These are phyloP conservation scores for Nigrospora oryzae DNA, from an alignment of 2,329 filamentous ascomycete species.

Conservation along the genomic window DNA sequence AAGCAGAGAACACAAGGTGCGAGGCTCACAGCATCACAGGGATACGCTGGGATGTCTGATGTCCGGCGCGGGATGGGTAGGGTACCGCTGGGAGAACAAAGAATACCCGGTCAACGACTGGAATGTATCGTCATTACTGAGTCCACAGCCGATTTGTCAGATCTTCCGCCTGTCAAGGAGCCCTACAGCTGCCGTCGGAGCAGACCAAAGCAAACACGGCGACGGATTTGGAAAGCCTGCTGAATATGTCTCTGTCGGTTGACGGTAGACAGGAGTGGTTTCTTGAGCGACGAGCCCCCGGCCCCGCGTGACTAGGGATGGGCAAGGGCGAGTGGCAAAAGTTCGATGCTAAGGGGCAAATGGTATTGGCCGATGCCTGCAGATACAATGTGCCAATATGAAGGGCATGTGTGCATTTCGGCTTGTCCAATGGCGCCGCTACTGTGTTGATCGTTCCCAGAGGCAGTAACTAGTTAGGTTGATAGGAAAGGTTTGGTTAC, in stretches of 20 bases:
- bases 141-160: slow-evolving; percentile 7
- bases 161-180: slow-evolving; percentile 2
- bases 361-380: no score
- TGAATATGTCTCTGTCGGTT: slow-evolving; percentile 9
- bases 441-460: no score
- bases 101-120: slow-evolving; percentile 5
- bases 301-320: not conserved
- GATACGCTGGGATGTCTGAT: no score
- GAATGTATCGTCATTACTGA: slow-evolving; percentile 9
- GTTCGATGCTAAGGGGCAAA: not conserved
- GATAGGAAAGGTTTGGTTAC: no score
- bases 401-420: no score
- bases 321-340: not conserved
- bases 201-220: slow-evolving; percentile 11
- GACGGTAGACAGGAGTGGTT: no score
- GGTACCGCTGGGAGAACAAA: slow-evolving; percentile 9
- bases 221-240: slow-evolving; percentile 9
- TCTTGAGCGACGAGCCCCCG: no score
- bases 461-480: no score
- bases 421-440: no score
- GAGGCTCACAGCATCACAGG: slow-evolving; percentile 13
- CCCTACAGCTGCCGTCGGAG: slow-evolving; percentile 3
- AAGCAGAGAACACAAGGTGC: not conserved
- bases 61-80: no score
- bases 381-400: no score